A percentile compares a stretch with the other conserved stretches of the same genome.
Conservation (phyloP, 768 basidiomycete genomes). For the Lentinus tigrinus region DNA sequence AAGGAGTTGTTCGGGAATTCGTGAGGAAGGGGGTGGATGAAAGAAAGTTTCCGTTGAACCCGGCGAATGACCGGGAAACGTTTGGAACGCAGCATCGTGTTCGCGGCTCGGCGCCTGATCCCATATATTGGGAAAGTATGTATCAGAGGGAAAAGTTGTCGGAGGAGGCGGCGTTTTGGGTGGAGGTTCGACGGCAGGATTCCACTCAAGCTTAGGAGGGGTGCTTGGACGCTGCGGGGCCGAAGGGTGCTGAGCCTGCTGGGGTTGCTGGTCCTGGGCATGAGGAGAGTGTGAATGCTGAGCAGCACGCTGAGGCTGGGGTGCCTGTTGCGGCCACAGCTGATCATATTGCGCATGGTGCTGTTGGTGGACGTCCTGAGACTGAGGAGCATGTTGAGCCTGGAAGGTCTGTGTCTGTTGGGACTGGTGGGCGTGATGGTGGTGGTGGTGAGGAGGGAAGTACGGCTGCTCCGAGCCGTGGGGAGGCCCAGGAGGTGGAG, state of each 20-base stretch:
- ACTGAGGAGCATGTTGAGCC: conserved; percentile 9
- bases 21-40: conserved; percentile 54
- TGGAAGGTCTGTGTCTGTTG: not conserved
- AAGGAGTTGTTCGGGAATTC: conserved; percentile 66
- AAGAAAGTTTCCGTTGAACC: conserved; percentile 54
- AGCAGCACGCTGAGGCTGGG: not conserved
- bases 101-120: conserved; percentile 54
- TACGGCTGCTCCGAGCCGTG: conserved; percentile 4
- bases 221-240: conserved; percentile 38
- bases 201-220: conserved; percentile 73
- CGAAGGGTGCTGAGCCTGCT: conserved; percentile 21
- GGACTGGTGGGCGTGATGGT: conserved; percentile 20
- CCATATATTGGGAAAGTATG: conserved; percentile 87
- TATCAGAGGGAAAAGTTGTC: conserved; percentile 66
- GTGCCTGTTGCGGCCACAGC: too few relatives aligned
- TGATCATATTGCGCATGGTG: too few relatives aligned
- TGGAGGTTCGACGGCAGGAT: conserved; percentile 77
- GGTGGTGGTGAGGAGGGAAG: conserved; percentile 19
- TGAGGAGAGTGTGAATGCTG: conserved; percentile 16
- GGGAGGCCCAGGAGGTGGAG: conserved; percentile 8
- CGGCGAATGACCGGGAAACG: conserved; percentile 31
- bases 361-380: not conserved
- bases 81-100: conserved; percentile 36
- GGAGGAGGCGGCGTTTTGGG: conserved; percentile 56
- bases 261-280: conserved; percentile 1